Evolutionary conservation across 2,329 filamentous ascomycete genomes (phyloP).

Genomic region (Harringtonia lauricola): DNA sequence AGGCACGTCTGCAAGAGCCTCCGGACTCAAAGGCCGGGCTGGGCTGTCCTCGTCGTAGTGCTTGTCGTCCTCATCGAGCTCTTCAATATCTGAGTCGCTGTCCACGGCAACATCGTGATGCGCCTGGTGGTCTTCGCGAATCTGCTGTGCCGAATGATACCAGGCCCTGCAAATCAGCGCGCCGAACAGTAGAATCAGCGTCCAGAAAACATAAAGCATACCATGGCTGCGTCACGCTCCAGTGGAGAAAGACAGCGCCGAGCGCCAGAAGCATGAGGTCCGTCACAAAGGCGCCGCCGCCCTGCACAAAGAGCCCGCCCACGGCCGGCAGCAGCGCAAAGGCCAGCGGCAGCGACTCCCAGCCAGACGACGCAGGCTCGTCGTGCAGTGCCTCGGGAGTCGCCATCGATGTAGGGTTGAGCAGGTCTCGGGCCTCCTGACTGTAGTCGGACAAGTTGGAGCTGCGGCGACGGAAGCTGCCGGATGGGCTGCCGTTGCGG

Average conservation of each 20-base stretch:
- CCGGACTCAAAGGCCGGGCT: not conserved
- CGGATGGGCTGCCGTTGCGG: not conserved
- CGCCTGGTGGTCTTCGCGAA: conserved; percentile 41
- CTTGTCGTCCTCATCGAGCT: conserved; percentile 4
- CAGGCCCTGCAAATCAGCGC: conserved; percentile 42
- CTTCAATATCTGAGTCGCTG: conserved; percentile 18
- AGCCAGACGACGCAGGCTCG: conserved; percentile 51
- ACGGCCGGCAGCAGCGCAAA: conserved; percentile 79
- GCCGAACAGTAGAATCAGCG: not conserved
- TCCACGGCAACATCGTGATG: conserved; percentile 29
- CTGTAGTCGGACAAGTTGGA: conserved; percentile 67
- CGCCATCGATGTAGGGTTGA: conserved; percentile 36
- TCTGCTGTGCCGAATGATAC: conserved; percentile 60
- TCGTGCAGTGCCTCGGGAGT: conserved; percentile 23
- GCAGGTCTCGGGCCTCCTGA: conserved; percentile 59
- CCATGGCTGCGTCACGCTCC: conserved; percentile 87
- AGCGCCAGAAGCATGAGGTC: conserved; percentile 73
- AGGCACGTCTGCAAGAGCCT: conserved; percentile 29
- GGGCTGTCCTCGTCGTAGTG: not conserved
- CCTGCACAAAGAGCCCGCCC: conserved; percentile 73
- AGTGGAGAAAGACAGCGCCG: conserved; percentile 80
- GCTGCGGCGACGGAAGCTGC: conserved; percentile 23
- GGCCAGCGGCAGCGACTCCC: conserved; percentile 71
- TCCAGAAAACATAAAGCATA: no score
- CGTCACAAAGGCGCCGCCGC: conserved; percentile 73